Base-by-base conservation (phyloP, 2,329 filamentous ascomycete genomes). In the Pseudogymnoascus sp. region DNA sequence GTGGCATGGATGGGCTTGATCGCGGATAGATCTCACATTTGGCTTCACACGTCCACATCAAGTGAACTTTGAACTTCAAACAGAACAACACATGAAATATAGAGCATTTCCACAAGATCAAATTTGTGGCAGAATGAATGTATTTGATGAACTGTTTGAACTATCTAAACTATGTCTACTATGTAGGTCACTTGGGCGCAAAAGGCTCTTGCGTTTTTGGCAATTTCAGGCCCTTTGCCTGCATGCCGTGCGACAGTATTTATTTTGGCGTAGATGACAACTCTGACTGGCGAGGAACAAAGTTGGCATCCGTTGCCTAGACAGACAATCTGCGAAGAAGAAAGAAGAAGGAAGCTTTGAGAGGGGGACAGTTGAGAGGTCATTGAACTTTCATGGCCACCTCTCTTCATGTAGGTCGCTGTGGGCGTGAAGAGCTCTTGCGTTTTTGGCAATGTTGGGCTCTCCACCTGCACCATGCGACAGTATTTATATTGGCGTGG, bases 401-500 rank as follows among this genome's bases (percentile, higher is more conserved):
- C 26, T 53, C 46, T 2, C 31, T n/a, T 53, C 46, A 53, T 53
- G 26, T 53, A 53, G 46, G 10, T 53, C n/a, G 4, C 46, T n/a
- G 29, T 53, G 26, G 46, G 46, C 26, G 46, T 53, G 46, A 53
- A 53, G 26, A n/a, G 46, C 46, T 53, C 46, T 53, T 53, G 46
- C 46, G 46, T 53, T 19, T 53, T 53, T 53, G 46, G 46, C 46
- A 53, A 53, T 33, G 31, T 53, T 26, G 13, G 46, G 46, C 46
- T n/a, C 46, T 53, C 33, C 46, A 53, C 46, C 46, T 53, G 46
- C 46, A 53, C 26, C 46, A 7, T 53, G 46, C 26, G 26, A 33
- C 4, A 33, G 46, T 53, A 53, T 53, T 31, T 19, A 26, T 26
- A 26, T 56, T 56, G 26, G 50, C 50, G n/a, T 33, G 26, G 29